A percentile compares a stretch with the other conserved stretches of the same genome.
These are phyloP conservation scores for Vitis amurensis DNA, from an alignment of 164 flowering plant species.

Conservation along the genomic window DNA sequence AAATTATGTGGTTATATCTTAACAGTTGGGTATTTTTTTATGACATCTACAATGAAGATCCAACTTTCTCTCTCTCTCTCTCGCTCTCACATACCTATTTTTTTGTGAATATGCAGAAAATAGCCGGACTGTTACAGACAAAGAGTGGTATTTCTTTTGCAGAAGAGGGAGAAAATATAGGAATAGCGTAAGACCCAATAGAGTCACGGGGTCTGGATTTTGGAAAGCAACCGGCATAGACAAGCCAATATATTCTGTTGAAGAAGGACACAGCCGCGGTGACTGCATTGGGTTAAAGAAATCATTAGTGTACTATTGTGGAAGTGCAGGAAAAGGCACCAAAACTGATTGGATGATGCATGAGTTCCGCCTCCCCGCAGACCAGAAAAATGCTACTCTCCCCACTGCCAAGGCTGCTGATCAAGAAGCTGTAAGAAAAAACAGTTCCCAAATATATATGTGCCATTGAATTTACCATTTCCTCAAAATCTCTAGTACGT, in stretches of 20 bases:
- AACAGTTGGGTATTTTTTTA: too few species aligned
- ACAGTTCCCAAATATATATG: too few species aligned
- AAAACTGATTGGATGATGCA: constrained; percentile 99
- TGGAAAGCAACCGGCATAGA: constrained; percentile 99
- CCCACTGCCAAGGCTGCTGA: constrained; percentile 13
- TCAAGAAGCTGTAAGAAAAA: constrained; percentile 57
- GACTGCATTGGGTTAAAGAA: constrained; percentile 84
- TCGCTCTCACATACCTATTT: background rate
- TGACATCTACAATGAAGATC: background rate
- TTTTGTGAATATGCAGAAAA: constrained; percentile 27
- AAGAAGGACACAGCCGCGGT: constrained; percentile 21
- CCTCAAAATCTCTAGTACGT: too few species aligned
- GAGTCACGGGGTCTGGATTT: constrained; percentile 92
- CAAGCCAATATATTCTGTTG: constrained; percentile 51
- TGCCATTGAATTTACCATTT: too few species aligned
- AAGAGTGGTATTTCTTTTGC: constrained; percentile 85
- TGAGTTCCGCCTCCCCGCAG: constrained; percentile 86
- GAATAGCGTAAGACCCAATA: constrained; percentile 87
- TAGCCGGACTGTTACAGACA: constrained; percentile 44
- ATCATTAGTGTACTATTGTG: constrained; percentile 83
- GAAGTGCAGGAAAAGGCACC: constrained; percentile 91
- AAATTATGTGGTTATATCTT: too few species aligned
- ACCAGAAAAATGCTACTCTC: constrained; percentile 7
- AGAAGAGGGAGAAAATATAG: constrained; percentile 87
- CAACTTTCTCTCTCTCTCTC: background rate